These are phyloP conservation scores for Alternaria sp. DNA, from an alignment of 2,329 filamentous ascomycete genomes.

Conservation along the genomic window DNA sequence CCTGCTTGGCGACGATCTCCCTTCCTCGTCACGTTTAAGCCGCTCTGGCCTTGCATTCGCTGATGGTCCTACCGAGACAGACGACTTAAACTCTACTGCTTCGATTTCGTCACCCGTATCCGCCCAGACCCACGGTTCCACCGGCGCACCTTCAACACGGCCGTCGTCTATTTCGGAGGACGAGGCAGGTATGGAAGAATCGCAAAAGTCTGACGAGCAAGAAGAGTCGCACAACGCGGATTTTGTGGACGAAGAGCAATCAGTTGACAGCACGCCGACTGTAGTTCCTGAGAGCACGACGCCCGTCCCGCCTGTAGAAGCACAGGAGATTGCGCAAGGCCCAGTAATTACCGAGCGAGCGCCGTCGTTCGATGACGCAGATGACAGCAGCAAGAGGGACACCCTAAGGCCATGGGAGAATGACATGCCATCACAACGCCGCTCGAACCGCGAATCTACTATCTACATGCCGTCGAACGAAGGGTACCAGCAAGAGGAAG, in stretches of 20 bases:
- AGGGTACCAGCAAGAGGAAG: constrained; percentile 19
- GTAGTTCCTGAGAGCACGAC: constrained; percentile 41
- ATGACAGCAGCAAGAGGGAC: constrained; percentile 18
- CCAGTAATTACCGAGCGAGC: constrained; percentile 8
- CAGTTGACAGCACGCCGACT: constrained; percentile 44
- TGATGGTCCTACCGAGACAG: constrained; percentile 37
- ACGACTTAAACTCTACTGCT: constrained; percentile 44
- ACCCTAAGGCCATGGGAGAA: constrained; percentile 23
- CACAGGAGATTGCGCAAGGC: constrained; percentile 12
- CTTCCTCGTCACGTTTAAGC: constrained; percentile 17
- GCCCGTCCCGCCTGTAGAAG: constrained; percentile 31
- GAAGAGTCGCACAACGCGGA: constrained; percentile 21
- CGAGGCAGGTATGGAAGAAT: constrained; percentile 31
- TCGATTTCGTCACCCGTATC: constrained; percentile 48
- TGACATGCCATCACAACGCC: constrained; percentile 23
- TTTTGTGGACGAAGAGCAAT: constrained; percentile 38
- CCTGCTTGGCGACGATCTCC: constrained; percentile 19
- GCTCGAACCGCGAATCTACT: constrained; percentile 43
- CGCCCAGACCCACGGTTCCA: constrained; percentile 48
- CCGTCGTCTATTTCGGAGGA: constrained; percentile 50
- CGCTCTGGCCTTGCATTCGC: constrained; percentile 65
- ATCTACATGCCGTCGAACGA: constrained; percentile 36
- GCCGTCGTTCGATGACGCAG: constrained; percentile 17
- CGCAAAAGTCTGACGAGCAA: constrained; percentile 20
- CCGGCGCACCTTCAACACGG: constrained; percentile 46